phyloP scores from a whole-genome alignment of 768 basidiomycete genomes.

The Pulveroboletus sp. region DNA sequence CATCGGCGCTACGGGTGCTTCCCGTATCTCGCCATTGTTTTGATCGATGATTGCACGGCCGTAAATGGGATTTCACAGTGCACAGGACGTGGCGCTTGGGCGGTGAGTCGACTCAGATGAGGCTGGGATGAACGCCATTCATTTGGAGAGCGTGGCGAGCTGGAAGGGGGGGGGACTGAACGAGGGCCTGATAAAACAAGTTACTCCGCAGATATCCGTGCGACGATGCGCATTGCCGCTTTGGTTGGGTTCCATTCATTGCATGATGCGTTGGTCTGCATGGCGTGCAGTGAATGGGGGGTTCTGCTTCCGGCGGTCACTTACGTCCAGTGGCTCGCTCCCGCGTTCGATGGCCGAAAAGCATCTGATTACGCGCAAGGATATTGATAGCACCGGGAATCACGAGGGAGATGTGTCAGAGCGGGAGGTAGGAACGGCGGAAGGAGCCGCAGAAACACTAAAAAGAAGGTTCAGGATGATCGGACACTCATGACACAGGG shows the following conservation, averaged over 20 bases:
- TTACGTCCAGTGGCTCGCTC: slow-evolving; percentile 32
- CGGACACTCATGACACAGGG: slow-evolving; percentile 15
- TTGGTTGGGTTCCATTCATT: slow-evolving; percentile 20
- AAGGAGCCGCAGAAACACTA: slow-evolving; percentile 19
- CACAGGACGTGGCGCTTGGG: slow-evolving; percentile 31
- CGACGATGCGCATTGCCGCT: slow-evolving; percentile 11
- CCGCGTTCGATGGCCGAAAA: slow-evolving; percentile 24
- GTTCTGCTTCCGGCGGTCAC: slow-evolving; percentile 22
- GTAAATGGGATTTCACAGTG: slow-evolving; percentile 12
- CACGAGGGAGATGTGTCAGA: slow-evolving; percentile 12
- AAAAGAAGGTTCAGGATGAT: slow-evolving; percentile 28
- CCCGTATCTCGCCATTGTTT: slow-evolving; percentile 8
- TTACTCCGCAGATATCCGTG: slow-evolving; percentile 15
- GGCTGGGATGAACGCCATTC: slow-evolving; percentile 18
- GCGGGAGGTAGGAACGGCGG: slow-evolving; percentile 15
- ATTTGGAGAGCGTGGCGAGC: slow-evolving; percentile 14
- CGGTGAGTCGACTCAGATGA: slow-evolving; percentile 13
- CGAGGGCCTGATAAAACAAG: slow-evolving; percentile 10
- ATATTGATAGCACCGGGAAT: slow-evolving; percentile 23
- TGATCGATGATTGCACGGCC: slow-evolving; percentile 3
- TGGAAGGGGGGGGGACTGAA: slow-evolving; percentile 12
- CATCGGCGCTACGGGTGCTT: slow-evolving; percentile 21
- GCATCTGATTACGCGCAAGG: slow-evolving; percentile 9
- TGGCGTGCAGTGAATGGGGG: slow-evolving; percentile 20
- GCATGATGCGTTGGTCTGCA: slow-evolving; percentile 10